phyloP scores from a whole-genome alignment of 1,284 basidiomycete species.

The Naganishia cerealis region DNA sequence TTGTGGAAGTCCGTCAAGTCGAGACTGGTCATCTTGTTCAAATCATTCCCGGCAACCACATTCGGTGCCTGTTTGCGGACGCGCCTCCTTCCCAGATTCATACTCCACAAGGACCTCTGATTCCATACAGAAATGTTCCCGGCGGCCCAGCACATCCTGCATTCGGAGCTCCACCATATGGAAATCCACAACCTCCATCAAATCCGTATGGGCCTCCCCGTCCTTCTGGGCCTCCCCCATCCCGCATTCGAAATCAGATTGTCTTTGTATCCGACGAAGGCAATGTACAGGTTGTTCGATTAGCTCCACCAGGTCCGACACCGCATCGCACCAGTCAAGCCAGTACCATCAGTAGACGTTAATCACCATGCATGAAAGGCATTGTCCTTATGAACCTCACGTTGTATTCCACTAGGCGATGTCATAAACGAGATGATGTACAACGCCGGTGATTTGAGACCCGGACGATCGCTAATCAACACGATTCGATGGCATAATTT shows the following conservation, averaged over 20 bases:
- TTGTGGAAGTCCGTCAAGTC: conserved; percentile 95
- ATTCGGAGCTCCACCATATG: conserved; percentile 1
- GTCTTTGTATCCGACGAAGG: conserved; percentile 53
- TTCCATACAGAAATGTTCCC: conserved; percentile 22
- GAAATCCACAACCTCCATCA: conserved; percentile 3
- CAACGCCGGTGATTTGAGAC: background rate
- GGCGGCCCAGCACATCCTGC: conserved; percentile 5
- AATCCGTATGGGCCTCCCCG: conserved; percentile 20
- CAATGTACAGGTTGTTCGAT: conserved; percentile 54
- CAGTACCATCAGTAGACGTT: conserved; percentile 17
- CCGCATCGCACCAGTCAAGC: conserved; percentile 20
- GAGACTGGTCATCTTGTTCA: conserved; percentile 89
- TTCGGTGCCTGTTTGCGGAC: conserved; percentile 88
- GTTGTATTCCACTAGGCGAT: conserved; percentile 13
- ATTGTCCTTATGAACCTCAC: background rate
- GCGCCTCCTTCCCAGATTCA: conserved; percentile 71
- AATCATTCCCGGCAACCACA: conserved; percentile 88
- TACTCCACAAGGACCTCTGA: conserved; percentile 40
- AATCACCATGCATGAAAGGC: background rate
- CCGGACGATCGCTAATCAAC: no score
- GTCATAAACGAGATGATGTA: conserved; percentile 9
- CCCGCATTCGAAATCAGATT: conserved; percentile 46
- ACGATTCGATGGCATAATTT: background rate
- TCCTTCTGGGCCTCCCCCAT: conserved; percentile 44
- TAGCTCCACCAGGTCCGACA: conserved; percentile 33